These are phyloP conservation scores for Leersia perrieri DNA, from an alignment of 176 grass and related monocot genomes.

Conservation along the genomic window DNA sequence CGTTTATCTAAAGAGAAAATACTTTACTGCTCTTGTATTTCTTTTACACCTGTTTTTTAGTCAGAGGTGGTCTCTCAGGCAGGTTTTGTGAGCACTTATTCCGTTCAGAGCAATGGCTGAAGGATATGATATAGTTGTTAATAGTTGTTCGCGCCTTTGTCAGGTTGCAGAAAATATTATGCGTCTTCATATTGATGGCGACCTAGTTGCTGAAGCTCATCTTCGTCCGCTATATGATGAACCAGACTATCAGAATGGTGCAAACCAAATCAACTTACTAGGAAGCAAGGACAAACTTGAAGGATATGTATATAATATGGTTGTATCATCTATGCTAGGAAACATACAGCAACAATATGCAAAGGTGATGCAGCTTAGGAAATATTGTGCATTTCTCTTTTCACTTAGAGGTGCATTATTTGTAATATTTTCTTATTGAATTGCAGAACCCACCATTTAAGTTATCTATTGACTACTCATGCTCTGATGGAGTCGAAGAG, in stretches of 20 bases:
- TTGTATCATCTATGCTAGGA: constrained; percentile 46
- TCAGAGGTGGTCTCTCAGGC: not conserved
- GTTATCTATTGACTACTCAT: constrained; percentile 74
- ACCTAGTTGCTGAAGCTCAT: constrained; percentile 47
- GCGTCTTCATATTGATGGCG: constrained; percentile 66
- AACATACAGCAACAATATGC: constrained; percentile 49
- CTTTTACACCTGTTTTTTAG: not conserved
- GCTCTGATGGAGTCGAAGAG: constrained; percentile 77
- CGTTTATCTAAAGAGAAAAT: not conserved
- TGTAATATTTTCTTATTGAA: not conserved
- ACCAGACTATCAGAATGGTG: constrained; percentile 28
- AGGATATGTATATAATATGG: constrained; percentile 69
- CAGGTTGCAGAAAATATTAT: constrained; percentile 65
- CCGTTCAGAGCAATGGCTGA: not conserved
- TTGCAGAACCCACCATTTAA: constrained; percentile 78
- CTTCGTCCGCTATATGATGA: constrained; percentile 38
- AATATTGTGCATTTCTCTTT: not conserved
- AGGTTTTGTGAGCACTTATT: not conserved
- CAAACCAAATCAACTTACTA: constrained; percentile 48
- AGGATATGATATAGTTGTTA: too few relatives aligned
- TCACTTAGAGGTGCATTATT: not conserved
- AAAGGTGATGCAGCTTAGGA: constrained; percentile 55
- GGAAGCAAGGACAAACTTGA: constrained; percentile 65
- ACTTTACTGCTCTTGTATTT: not conserved
- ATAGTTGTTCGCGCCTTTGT: not conserved